phyloP scores from a whole-genome alignment of 352 stramenopile species.

The Pythium phragmiticola region DNA sequence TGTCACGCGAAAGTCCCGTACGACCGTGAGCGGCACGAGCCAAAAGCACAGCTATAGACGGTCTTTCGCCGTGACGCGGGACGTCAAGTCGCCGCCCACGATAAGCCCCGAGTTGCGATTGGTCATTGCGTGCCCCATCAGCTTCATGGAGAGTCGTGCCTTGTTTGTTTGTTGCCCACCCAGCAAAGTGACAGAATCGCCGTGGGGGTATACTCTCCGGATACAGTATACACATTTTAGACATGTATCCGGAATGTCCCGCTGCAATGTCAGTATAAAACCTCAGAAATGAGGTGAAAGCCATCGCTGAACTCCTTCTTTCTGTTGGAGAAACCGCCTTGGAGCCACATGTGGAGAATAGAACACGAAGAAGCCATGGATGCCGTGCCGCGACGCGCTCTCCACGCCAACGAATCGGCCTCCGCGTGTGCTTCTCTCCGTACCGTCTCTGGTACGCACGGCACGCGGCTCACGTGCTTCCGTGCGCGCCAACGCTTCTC shows the following conservation, averaged over 20 bases:
- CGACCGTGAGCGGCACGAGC: conserved; percentile 35
- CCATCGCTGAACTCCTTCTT: conserved; percentile 6
- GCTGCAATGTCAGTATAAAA: not conserved
- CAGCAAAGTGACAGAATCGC: conserved; percentile 47
- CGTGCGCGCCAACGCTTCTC: conserved; percentile 56
- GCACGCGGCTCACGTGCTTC: conserved; percentile 60
- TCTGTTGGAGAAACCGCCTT: not conserved
- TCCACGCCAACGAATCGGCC: not conserved
- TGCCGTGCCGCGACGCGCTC: not conserved
- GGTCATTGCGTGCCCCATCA: conserved; percentile 24
- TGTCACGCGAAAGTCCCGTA: conserved; percentile 16
- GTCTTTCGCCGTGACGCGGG: conserved; percentile 43
- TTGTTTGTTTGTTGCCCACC: conserved; percentile 59
- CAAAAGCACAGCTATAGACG: conserved; percentile 53
- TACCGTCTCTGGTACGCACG: conserved; percentile 30
- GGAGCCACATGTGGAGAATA: not conserved
- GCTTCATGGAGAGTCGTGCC: conserved; percentile 39
- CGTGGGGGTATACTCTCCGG: conserved; percentile 34
- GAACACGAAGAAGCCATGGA: not conserved
- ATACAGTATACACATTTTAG: not conserved
- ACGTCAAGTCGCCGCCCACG: conserved; percentile 35
- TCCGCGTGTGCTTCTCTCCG: not conserved
- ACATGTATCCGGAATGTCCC: not conserved
- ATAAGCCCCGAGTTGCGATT: conserved; percentile 24
- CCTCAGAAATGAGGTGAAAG: not conserved